A percentile compares a stretch with the other conserved stretches of the same genome.
These are phyloP conservation scores for Tylopilus balloui DNA, from an alignment of 768 basidiomycete species.

Conservation along the genomic window DNA sequence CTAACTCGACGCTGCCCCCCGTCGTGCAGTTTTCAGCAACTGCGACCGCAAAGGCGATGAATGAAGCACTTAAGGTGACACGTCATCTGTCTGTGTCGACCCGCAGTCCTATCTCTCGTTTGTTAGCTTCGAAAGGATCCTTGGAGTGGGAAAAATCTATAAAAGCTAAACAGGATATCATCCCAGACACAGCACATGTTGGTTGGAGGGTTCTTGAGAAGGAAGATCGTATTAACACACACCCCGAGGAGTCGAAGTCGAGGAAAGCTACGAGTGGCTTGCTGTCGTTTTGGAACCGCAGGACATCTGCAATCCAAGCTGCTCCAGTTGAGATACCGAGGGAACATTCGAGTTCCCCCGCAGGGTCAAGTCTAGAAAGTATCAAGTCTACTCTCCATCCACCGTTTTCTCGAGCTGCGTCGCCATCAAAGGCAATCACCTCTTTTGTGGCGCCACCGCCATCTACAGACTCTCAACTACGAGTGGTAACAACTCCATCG, in stretches of 20 bases:
- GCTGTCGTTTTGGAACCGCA: constrained; percentile 70
- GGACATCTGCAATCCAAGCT: constrained; percentile 24
- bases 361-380: constrained; percentile 32
- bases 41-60: constrained; percentile 53
- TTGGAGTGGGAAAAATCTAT: constrained; percentile 72
- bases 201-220: constrained; percentile 73
- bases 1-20: constrained; percentile 47
- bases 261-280: constrained; percentile 50
- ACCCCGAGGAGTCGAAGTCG: constrained; percentile 40
- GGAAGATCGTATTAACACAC: constrained; percentile 31
- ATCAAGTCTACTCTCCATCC: constrained; percentile 11
- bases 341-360: constrained; percentile 23
- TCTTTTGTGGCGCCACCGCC: constrained; percentile 11
- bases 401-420: constrained; percentile 10
- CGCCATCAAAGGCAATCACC: constrained; percentile 13
- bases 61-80: constrained; percentile 59
- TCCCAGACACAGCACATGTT: constrained; percentile 51
- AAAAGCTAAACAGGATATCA: constrained; percentile 46
- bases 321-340: constrained; percentile 15
- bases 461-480: constrained; percentile 3
- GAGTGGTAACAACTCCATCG: constrained; percentile 12
- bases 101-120: constrained; percentile 64
- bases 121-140: constrained; percentile 66
- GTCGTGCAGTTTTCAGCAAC: constrained; percentile 50
- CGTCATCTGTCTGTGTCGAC: constrained; percentile 51